Conservation (phyloP, 352 stramenopile genomes). For the Plasmopara viticola region DNA sequence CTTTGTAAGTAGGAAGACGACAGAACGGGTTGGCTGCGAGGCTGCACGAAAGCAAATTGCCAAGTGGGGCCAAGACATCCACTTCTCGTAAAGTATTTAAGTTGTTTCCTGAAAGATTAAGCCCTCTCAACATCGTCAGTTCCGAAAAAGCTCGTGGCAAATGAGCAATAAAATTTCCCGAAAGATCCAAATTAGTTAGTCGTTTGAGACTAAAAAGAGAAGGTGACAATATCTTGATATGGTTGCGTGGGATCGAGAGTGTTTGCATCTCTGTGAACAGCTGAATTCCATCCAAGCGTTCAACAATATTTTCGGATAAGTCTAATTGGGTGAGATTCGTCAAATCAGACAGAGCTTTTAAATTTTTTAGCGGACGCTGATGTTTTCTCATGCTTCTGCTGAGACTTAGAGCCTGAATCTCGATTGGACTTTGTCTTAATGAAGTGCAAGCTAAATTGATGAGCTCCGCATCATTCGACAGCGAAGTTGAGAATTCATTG, state of each 20-base stretch:
- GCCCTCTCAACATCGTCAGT: slow-evolving; percentile 45
- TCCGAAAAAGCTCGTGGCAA: slow-evolving; percentile 47
- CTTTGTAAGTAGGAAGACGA: slow-evolving; percentile 63
- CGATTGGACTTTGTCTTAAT: slow-evolving; percentile 17
- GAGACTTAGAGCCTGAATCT: slow-evolving; percentile 37
- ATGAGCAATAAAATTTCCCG: slow-evolving; percentile 76
- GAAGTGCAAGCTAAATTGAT: slow-evolving; percentile 29
- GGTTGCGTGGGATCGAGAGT: slow-evolving; percentile 56
- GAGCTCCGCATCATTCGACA: slow-evolving; percentile 33
- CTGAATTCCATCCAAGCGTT: slow-evolving; percentile 53
- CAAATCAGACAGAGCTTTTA: slow-evolving; percentile 43
- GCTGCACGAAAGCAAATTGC: slow-evolving; percentile 55
- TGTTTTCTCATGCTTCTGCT: slow-evolving; percentile 42
- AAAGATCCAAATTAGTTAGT: slow-evolving; percentile 54
- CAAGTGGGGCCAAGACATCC: slow-evolving; percentile 44
- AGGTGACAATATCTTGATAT: slow-evolving; percentile 52
- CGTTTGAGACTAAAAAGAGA: slow-evolving; percentile 38
- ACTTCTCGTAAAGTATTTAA: slow-evolving; percentile 67
- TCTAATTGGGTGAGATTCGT: slow-evolving; percentile 48
- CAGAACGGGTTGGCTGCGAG: slow-evolving; percentile 72
- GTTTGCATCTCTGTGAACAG: slow-evolving; percentile 35
- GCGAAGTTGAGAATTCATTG: slow-evolving; percentile 9
- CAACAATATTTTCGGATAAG: slow-evolving; percentile 57
- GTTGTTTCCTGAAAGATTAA: slow-evolving; percentile 72
- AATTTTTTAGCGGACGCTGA: slow-evolving; percentile 51